Evolutionary conservation across 768 basidiomycete genomes (phyloP), one percentile per base, ranked within the genome.

Genomic region (Chalciporus piperatus): DNA sequence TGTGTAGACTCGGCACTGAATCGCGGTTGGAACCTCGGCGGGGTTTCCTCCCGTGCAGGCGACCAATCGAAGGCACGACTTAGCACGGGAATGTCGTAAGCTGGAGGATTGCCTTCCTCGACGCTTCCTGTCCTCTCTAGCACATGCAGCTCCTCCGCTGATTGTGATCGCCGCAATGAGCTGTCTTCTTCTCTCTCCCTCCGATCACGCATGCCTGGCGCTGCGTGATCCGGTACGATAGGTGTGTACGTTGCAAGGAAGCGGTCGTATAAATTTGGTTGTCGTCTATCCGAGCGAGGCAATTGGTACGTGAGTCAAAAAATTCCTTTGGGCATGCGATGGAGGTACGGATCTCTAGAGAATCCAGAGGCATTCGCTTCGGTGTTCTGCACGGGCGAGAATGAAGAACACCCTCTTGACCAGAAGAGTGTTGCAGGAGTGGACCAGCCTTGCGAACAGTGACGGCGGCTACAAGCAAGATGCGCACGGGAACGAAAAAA

Each of bases 131-230:
- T 50, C 56, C 57, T 51, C 41, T 56, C 56, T 38, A 33, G 16
- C 16, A 45, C 11, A 48, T 17, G 47, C 19, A 27, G 38, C 32
- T 43, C 27, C n/a, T 56, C 65, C 25, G 48, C n/a, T 28, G 55
- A 28, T 20, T 58, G 58, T 30, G 35, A 49, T 33, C 55, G 66
- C 52, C 61, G 56, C 54, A 73, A 65, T n/a, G 77, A 76, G 25
- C 71, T 73, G 7, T 78, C 76, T 33, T 76, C 71, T 55, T 79
- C 80, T 9, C 67, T 69, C 52, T 79, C 77, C 57, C 71, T 57
- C 74, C 72, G 77, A 51, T 57, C 61, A 33, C 46, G 57, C 55
- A 56, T 42, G 13, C 39, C 25, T 41, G 54, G 43, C 48, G 39
- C 23, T 61, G 63, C 22, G 42, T 42, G 51, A 42, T 52, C 33